Evolutionary conservation across 768 basidiomycete genomes (phyloP), one percentile per base, ranked within the genome.

Genomic region (Auriscalpium vulgare): DNA sequence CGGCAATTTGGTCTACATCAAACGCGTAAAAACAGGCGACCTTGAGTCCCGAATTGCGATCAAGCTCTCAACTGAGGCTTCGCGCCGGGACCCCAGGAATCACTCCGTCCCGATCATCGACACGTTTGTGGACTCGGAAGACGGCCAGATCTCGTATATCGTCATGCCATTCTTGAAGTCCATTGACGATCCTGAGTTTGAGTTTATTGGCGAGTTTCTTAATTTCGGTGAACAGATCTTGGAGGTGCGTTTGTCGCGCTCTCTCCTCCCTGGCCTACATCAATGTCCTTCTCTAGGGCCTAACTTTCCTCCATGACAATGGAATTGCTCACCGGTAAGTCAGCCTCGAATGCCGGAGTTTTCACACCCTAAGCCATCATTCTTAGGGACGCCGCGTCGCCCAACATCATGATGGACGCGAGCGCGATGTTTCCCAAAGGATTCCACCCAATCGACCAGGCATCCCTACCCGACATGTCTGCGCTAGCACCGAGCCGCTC

Each of bases 61-160:
- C 29, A 29, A 29, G 4, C 29, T 29, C 29, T 29, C 29, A 29
- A 29, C 29, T 29, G 29, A 29, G 29, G 29, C 29, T 29, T 29
- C 4, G 7, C 29, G 29, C 29, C 2, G 29, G 29, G 29, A 29
- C 4, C 29, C 29, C 29, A 29, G 4, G 29, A 29, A 67, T 53
- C 65, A 68, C 52, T 68, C 63, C n/a, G 59, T 65, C 4, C 61
- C 65, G 0, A 29, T 68, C 3, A 51, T 66, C 35, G 66, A 66
- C 16, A 10, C 47, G 2, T 49, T 67, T 8, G 23, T 21, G 4
- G 64, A 66, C 43, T 60, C 63, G 8, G 51, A 56, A 3, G 57
- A 63, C 6, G 11, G 50, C 1, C 21, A 36, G 3, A 45, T 45
- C 6, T 21, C 51, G 3, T 43, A 43, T 43, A 55, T 67, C 43